phyloP scores from a whole-genome alignment of 805 yeast genomes.

The Yarrowia bubula region DNA sequence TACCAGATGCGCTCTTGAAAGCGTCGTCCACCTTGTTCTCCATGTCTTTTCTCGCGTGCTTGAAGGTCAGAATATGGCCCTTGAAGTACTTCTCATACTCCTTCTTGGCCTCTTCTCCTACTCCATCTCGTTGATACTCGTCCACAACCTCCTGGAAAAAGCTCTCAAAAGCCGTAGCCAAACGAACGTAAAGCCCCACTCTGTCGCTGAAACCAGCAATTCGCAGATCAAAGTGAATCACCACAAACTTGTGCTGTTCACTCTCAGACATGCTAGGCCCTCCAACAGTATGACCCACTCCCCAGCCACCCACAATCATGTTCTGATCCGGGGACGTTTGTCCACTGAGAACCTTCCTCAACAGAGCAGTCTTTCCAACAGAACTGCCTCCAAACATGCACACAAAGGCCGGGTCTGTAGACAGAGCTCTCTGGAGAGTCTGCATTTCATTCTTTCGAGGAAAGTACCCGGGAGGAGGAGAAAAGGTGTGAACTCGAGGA shows the following conservation, averaged over 20 bases:
- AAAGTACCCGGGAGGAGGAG: slow-evolving; percentile 31
- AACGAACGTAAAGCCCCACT: slow-evolving; percentile 29
- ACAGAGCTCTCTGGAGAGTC: slow-evolving; percentile 23
- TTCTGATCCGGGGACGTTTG: slow-evolving; percentile 24
- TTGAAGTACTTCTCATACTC: slow-evolving; percentile 29
- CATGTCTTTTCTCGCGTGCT: slow-evolving; percentile 29
- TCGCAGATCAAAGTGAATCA: slow-evolving; percentile 30
- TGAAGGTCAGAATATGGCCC: slow-evolving; percentile 32
- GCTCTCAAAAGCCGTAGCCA: slow-evolving; percentile 29
- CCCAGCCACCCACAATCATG: slow-evolving; percentile 15
- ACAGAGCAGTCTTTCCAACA: slow-evolving; percentile 31
- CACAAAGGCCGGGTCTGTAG: slow-evolving; percentile 30
- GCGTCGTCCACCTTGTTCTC: slow-evolving; percentile 26
- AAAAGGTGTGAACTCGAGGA: slow-evolving; percentile 30
- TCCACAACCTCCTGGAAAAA: slow-evolving; percentile 28
- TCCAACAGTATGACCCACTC: slow-evolving; percentile 7
- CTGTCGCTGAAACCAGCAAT: slow-evolving; percentile 32
- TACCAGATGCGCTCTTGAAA: slow-evolving; percentile 6
- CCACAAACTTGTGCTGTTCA: slow-evolving; percentile 26
- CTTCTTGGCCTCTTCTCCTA: slow-evolving; percentile 13
- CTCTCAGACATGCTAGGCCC: slow-evolving; percentile 19
- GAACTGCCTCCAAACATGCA: slow-evolving; percentile 32
- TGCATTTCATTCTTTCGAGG: slow-evolving; percentile 27
- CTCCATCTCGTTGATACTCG: slow-evolving; percentile 28
- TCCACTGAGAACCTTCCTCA: slow-evolving; percentile 30